Base-by-base conservation (phyloP, 1,284 basidiomycete species). In the Rhodotorula sp. region DNA sequence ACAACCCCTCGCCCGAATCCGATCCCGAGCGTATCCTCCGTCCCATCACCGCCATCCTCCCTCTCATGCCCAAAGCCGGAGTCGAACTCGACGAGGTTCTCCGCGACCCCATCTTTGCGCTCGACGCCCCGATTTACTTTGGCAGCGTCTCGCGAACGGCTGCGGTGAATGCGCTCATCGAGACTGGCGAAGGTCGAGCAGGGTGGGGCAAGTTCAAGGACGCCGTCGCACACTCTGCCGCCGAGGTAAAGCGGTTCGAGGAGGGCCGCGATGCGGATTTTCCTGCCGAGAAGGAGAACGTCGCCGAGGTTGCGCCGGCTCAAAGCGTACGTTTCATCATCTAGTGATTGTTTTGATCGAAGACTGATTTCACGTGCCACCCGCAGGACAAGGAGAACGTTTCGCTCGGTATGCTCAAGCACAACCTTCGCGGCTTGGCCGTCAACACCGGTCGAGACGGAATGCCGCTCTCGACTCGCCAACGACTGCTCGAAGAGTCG, bases 401-500 rank as follows among this genome's bases (percentile, higher is more conserved):
- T 17, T 68, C 72, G 6, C 74, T 74, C 44, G 24, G 70, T 22
- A 74, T 68, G 13, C 72, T 75, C 22, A 64, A 70, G 19, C 69
- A 67, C 32, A 75, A 74, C 55, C 68, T 76, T 57, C 30, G 72
- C 74, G 15, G 61, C 77, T 36, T 44, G 36, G 27, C 36, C 53
- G 27, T 51, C 48, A 53, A 47, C 30, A 54, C 59, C 30, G 67
- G 73, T 15, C 24, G 27, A 39, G 62, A 62, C 30, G 27, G 67
- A 8, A 39, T 74, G 65, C 63, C 65, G 27, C 83, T 79, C 36
- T 66, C 86, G n/a, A 83, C 87, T 0, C 89, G 93, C 4, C 93
- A 96, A 81, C 87, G 88, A 73, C 83, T 90, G 3, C 85, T 96
- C 6, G 92, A 95, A 79, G 85, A 88, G 51, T 91, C 91, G 0